Conservation (phyloP, 225 moss, liverwort and hornwort species). For the Takakia lepidozioides region DNA sequence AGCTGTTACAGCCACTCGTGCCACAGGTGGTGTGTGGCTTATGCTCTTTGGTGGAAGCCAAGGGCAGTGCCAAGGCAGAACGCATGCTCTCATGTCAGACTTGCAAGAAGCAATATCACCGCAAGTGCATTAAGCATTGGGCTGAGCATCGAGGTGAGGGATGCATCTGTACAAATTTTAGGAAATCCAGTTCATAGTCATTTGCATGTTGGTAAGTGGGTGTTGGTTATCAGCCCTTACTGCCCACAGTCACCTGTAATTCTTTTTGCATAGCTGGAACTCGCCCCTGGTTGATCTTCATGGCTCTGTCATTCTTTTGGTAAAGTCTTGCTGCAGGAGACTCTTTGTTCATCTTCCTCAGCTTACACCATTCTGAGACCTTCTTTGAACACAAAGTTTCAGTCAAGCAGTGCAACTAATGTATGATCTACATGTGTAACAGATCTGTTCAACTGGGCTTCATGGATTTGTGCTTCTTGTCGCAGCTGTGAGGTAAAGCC, state of each 20-base stretch:
- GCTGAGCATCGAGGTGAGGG: slow-evolving; percentile 69
- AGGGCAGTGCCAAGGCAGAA: slow-evolving; percentile 59
- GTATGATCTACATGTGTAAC: slow-evolving; percentile 8
- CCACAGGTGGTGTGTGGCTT: slow-evolving; percentile 74
- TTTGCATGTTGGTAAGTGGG: too few relatives aligned
- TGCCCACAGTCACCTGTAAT: too few relatives aligned
- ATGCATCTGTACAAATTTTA: too few relatives aligned
- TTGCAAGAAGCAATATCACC: slow-evolving; percentile 77
- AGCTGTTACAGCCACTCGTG: slow-evolving; percentile 36
- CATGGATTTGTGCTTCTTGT: slow-evolving; percentile 83
- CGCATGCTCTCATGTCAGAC: slow-evolving; percentile 80
- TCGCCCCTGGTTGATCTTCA: too few relatives aligned
- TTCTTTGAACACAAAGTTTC: too few relatives aligned
- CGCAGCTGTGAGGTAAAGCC: slow-evolving; percentile 70
- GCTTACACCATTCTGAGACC: too few relatives aligned
- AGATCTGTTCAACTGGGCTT: slow-evolving; percentile 91
- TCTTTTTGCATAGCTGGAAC: background rate
- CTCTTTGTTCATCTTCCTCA: too few relatives aligned
- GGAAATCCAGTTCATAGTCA: too few relatives aligned
- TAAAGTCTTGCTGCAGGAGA: too few relatives aligned
- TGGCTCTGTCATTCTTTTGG: too few relatives aligned
- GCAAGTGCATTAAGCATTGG: slow-evolving; percentile 88
- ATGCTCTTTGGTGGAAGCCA: slow-evolving; percentile 61
- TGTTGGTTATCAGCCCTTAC: too few relatives aligned
- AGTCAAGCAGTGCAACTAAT: too few relatives aligned